Conservation (phyloP, 805 yeast genomes). For the Lachancea kluyveri region DNA sequence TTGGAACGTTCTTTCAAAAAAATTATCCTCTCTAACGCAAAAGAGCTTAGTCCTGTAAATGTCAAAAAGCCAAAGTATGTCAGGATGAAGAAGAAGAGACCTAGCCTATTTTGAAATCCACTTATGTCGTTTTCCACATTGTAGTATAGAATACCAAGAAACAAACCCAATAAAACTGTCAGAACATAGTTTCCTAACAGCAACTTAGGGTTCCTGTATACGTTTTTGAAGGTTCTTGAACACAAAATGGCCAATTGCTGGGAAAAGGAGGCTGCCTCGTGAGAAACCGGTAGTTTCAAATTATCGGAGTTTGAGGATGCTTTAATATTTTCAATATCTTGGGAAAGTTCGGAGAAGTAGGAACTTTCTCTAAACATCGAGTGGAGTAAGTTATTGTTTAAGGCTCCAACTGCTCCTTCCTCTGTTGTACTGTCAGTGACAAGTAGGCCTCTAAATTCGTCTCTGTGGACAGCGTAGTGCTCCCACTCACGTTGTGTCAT, state of each 20-base stretch:
- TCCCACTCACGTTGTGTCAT: constrained; percentile 80
- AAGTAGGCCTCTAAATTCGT: constrained; percentile 43
- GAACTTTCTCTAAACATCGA: constrained; percentile 31
- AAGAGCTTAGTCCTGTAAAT: constrained; percentile 83
- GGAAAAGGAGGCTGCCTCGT: constrained; percentile 44
- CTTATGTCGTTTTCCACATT: constrained; percentile 81
- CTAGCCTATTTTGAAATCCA: constrained; percentile 94
- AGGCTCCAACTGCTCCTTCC: constrained; percentile 10
- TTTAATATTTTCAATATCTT: constrained; percentile 28
- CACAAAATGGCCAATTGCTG: constrained; percentile 70
- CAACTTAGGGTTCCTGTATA: constrained; percentile 89
- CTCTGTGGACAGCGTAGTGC: constrained; percentile 76
- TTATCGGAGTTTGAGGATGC: constrained; percentile 14
- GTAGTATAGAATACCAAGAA: constrained; percentile 83
- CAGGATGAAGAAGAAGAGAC: constrained; percentile 83
- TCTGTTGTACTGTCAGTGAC: constrained; percentile 11
- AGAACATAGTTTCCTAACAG: constrained; percentile 77
- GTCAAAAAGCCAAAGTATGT: constrained; percentile 94
- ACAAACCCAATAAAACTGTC: constrained; percentile 68
- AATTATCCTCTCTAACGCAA: constrained; percentile 80
- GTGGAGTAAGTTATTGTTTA: constrained; percentile 20
- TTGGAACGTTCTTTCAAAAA: constrained; percentile 92
- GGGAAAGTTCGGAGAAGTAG: constrained; percentile 24
- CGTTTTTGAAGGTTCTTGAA: constrained; percentile 84
- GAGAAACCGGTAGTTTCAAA: constrained; percentile 10